Base-by-base conservation (phyloP, 352 stramenopile genomes). In the Pythium coloratum region DNA sequence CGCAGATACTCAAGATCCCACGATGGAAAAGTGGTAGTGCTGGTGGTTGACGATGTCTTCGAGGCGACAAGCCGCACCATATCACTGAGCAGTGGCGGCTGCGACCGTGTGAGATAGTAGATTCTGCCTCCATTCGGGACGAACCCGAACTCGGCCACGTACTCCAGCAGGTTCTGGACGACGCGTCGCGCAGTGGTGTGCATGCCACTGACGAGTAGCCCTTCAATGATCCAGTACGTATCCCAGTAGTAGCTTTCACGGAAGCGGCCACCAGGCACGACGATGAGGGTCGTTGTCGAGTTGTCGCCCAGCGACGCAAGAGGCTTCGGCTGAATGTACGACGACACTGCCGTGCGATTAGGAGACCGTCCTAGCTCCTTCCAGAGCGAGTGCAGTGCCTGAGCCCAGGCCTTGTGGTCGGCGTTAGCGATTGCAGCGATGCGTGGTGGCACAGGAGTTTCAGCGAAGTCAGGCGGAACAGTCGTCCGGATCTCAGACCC, bases 231-330 rank as follows among this genome's bases (percentile, higher is more conserved):
- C 84, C 84, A 92, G 73, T 84, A 90, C 46, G 69, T 77, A 69
- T 92, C 84, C 84, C 84, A 91, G 65, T 91, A 91, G 66, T 91
- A 92, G 40, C 62, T 74, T 69, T 92, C 84, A 16, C 80, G 70
- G 67, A 92, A 92, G 28, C 84, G 72, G 3, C 78, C 81, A 24
- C 78, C 81, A 2, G 78, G 82, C 1, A 89, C 71, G 16, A 91
- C 71, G 33, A 65, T 69, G 10, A 66, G 30, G 18, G 67, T 64
- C 40, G 69, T 49, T 24, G 72, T 53, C 34, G 32, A 44, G n/a
- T 55, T 59, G 34, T 59, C 59, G 28, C 82, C 42, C 14, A 90
- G 74, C 7, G 77, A 57, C 36, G 74, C 50, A 13, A 72, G 10
- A 10, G 63, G 55, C 66, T 57, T 62, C 46, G 76, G 59, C 75